These are phyloP conservation scores for Pseudogymnoascus sp. DNA, from an alignment of 2,329 filamentous ascomycete species.

Conservation along the genomic window DNA sequence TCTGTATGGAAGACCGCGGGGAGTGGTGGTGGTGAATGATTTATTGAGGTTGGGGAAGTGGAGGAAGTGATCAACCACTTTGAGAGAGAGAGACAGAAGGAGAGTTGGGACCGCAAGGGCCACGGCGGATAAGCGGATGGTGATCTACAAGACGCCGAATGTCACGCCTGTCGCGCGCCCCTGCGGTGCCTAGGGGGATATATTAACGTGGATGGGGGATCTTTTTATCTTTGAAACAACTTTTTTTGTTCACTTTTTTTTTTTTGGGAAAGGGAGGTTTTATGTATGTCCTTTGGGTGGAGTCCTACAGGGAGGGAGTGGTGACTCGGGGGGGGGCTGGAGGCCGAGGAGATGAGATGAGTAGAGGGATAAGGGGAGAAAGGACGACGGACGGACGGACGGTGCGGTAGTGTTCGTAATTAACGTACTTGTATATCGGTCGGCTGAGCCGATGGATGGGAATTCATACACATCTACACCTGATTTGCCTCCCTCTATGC, in stretches of 20 bases:
- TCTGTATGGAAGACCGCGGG: not conserved
- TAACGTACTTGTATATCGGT: slow-evolving; percentile 3
- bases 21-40: not conserved
- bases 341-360: not conserved
- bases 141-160: not conserved
- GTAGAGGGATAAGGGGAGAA: not conserved
- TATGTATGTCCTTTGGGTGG: not conserved
- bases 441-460: slow-evolving; percentile 1
- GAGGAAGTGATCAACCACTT: not conserved
- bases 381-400: not conserved
- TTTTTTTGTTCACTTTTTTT: not conserved
- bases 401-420: not conserved
- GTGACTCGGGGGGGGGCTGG: not conserved
- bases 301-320: not conserved
- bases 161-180: not conserved
- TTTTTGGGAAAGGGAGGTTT: not conserved
- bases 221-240: not conserved
- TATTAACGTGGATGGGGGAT: not conserved
- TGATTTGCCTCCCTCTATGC: not conserved
- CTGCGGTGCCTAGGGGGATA: not conserved
- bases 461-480: slow-evolving; percentile 6
- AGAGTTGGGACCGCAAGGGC: not conserved
- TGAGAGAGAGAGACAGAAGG: not conserved
- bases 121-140: not conserved
- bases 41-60: not conserved